A percentile compares a stretch with the other conserved stretches of the same genome.
Conservation (phyloP, 129 eudicot species). For the Flaveria linearis region DNA sequence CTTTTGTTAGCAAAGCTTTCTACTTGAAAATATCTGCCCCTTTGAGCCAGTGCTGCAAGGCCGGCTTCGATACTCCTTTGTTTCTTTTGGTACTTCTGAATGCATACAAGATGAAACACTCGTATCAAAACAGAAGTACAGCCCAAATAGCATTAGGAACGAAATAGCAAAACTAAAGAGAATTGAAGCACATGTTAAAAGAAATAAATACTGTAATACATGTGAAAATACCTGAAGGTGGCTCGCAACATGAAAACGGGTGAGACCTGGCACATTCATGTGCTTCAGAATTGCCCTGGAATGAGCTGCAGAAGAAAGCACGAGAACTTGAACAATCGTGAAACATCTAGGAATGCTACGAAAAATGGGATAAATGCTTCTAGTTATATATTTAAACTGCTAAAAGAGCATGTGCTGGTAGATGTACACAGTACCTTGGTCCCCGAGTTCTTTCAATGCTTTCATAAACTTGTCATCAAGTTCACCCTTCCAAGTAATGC, state of each 20-base stretch:
- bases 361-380: constrained; percentile 2
- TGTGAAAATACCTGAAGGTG: constrained; percentile 33
- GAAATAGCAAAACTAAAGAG: not conserved
- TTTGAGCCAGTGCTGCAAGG: not conserved
- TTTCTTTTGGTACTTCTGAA: constrained; percentile 9
- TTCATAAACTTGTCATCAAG: constrained; percentile 14
- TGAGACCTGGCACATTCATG: constrained; percentile 28
- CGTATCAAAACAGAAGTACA: not conserved
- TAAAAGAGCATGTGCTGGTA: not conserved
- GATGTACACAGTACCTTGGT: constrained; percentile 8
- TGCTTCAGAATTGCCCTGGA: constrained; percentile 4
- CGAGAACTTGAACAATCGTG: not conserved
- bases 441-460: constrained; percentile 13
- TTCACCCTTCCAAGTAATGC: constrained; percentile 15
- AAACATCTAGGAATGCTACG: not conserved
- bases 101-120: constrained; percentile 4
- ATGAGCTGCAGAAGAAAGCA: constrained; percentile 14
- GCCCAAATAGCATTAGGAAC: not conserved
- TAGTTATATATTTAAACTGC: not conserved
- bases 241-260: constrained; percentile 29
- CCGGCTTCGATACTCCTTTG: not conserved
- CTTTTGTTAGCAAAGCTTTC: constrained; percentile 6
- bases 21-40: not conserved
- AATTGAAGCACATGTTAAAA: not conserved
- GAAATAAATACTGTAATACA: not conserved